Conservation (phyloP, 176 grass and related monocot species). For the Neostapfia colusana region DNA sequence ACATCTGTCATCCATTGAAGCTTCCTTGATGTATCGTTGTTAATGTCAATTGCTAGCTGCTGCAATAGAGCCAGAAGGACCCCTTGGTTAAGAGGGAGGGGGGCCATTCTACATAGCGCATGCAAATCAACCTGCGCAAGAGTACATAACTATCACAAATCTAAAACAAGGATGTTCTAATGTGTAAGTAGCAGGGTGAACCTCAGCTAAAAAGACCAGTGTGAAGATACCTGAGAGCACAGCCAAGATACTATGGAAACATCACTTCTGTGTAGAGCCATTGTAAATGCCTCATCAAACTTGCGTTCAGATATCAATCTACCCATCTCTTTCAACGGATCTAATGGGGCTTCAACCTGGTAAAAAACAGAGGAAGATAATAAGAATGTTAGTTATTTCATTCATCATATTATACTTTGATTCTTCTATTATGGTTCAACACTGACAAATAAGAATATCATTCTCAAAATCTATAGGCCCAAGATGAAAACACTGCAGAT, state of each 20-base stretch:
- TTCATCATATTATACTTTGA: background rate
- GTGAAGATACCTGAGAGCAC: conserved; percentile 73
- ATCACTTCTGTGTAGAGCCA: conserved; percentile 90
- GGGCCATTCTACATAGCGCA: conserved; percentile 55
- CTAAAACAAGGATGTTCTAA: conserved; percentile 10
- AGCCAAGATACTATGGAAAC: conserved; percentile 97
- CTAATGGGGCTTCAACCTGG: conserved; percentile 74
- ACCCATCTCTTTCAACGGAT: conserved; percentile 79
- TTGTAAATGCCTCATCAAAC: conserved; percentile 91
- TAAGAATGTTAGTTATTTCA: background rate
- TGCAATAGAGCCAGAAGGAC: conserved; percentile 95
- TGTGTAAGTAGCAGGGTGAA: background rate
- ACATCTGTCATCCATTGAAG: conserved; percentile 90
- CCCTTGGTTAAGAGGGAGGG: conserved; percentile 77
- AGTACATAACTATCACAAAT: conserved; percentile 33
- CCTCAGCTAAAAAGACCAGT: conserved; percentile 19
- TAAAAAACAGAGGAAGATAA: background rate
- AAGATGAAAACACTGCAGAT: conserved; percentile 9
- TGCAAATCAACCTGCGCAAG: conserved; percentile 86
- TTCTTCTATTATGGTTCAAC: background rate
- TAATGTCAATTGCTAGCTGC: conserved; percentile 86
- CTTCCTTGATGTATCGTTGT: conserved; percentile 72
- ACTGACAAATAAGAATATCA: conserved; percentile 1
- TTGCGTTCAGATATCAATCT: conserved; percentile 83
- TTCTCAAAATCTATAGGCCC: background rate